Conservation (phyloP, 345 rosid species). For the Syzygium oleosum region DNA sequence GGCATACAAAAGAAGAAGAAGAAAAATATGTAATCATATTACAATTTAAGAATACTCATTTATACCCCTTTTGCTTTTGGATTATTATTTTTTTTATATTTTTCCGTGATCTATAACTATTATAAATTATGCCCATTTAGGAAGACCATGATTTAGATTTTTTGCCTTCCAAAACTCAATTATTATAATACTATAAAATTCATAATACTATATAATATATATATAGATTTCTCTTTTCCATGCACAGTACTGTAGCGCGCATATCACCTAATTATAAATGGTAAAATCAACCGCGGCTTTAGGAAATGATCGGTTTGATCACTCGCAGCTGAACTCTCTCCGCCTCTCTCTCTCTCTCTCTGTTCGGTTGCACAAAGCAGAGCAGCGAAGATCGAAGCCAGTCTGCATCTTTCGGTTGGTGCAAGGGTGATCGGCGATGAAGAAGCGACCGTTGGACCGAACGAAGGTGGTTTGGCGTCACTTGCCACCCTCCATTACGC, state of each 20-base stretch:
- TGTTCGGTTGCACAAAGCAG: not conserved
- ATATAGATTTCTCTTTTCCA: too few species aligned
- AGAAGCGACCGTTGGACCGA: slow-evolving; percentile 51
- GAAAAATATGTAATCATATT: too few species aligned
- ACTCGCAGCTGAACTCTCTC: too few species aligned
- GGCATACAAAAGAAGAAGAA: too few species aligned
- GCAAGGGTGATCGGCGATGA: slow-evolving; percentile 4
- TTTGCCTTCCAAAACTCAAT: not conserved
- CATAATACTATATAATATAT: not conserved
- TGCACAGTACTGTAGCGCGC: too few species aligned
- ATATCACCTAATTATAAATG: too few species aligned
- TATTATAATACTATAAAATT: not conserved
- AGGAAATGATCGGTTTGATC: too few species aligned
- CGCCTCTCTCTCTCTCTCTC: too few species aligned
- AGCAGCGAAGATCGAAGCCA: not conserved
- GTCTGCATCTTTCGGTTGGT: not conserved
- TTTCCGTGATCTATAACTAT: not conserved
- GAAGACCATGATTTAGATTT: too few species aligned
- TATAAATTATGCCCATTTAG: not conserved
- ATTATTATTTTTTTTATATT: too few species aligned
- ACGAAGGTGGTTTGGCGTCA: slow-evolving; percentile 69
- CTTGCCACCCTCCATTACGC: slow-evolving; percentile 55
- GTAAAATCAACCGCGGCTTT: too few species aligned
- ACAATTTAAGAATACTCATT: not conserved
- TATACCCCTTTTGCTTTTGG: not conserved